A percentile compares a stretch with the other conserved stretches of the same genome.
phyloP scores from a whole-genome alignment of 352 stramenopile species.

The Pythium inflatum region DNA sequence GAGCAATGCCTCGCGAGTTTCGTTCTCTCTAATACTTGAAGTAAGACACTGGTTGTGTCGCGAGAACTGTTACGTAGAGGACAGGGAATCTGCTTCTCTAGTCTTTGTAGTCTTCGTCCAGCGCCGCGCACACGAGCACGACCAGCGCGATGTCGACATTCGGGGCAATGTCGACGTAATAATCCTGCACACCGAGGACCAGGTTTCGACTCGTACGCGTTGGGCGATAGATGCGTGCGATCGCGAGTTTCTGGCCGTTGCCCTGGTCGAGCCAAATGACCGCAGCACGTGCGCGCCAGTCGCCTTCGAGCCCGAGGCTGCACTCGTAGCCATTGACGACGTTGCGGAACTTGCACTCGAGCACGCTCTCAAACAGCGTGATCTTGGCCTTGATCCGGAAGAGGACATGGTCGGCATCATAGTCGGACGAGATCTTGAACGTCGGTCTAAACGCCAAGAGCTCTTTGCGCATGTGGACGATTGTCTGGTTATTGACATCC shows the following conservation, averaged over 20 bases:
- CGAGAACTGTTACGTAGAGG: no score
- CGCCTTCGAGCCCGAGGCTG: constrained; percentile 26
- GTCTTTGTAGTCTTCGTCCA: constrained; percentile 35
- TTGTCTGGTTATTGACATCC: constrained; percentile 22
- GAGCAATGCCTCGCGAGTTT: not conserved
- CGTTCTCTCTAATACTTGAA: no score
- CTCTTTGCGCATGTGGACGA: constrained; percentile 34
- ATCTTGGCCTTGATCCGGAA: constrained; percentile 33
- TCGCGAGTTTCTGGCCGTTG: constrained; percentile 20
- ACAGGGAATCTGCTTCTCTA: no score
- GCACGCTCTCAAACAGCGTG: constrained; percentile 22
- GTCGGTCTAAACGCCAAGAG: constrained; percentile 25
- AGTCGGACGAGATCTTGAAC: constrained; percentile 29
- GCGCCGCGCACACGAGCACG: constrained; percentile 33
- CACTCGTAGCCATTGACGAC: constrained; percentile 18
- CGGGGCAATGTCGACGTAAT: constrained; percentile 36
- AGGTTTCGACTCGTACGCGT: constrained; percentile 25
- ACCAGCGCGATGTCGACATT: constrained; percentile 39
- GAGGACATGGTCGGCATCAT: constrained; percentile 8
- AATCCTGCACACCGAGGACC: constrained; percentile 30
- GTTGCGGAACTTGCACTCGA: constrained; percentile 34
- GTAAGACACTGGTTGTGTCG: no score
- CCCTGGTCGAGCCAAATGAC: constrained; percentile 34
- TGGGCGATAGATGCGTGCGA: constrained; percentile 36
- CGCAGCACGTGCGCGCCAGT: constrained; percentile 33